Percentiles rank a stretch among this genome's conserved stretches.
Conservation (phyloP, 2,329 filamentous ascomycete genomes). For the Arachnopeziza araneosa region DNA sequence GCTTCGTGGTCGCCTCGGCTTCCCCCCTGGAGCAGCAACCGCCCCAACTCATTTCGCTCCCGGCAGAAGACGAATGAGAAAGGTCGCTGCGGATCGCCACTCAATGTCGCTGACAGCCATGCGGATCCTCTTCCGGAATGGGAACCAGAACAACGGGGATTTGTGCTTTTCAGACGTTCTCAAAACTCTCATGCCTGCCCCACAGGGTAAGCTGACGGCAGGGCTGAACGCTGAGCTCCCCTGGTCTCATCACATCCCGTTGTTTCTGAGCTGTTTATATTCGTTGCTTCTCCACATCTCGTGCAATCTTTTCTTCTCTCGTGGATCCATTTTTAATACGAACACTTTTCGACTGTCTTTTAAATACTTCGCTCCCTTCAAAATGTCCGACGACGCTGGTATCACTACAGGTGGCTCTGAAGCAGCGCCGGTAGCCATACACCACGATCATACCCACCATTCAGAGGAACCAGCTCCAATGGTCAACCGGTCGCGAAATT, state of each 20-base stretch:
- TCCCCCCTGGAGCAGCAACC: not conserved
- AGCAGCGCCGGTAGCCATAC: constrained; percentile 1
- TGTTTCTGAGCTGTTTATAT: not conserved
- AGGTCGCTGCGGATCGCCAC: not conserved
- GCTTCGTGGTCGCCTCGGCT: not conserved
- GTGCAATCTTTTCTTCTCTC: not conserved
- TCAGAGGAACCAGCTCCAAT: constrained; percentile 1
- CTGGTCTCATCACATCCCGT: not conserved
- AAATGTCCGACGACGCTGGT: constrained; percentile 17
- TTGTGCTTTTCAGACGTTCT: not conserved
- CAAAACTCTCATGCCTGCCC: not conserved
- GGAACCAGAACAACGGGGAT: not conserved
- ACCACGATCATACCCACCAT: constrained; percentile 6
- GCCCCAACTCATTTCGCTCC: not conserved
- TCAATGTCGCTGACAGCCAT: not conserved
- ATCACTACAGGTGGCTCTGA: not conserved
- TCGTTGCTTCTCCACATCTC: not conserved
- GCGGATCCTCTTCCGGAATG: not conserved
- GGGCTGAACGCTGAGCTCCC: not conserved
- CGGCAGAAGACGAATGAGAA: not conserved
- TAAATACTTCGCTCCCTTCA: not conserved
- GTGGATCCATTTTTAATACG: not conserved
- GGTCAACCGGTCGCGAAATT: constrained; percentile 4
- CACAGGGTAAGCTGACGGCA: not conserved
- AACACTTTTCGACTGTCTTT: not conserved